Conservation (phyloP, 108 stramenopile species). For the Skeletonema marinoi region DNA sequence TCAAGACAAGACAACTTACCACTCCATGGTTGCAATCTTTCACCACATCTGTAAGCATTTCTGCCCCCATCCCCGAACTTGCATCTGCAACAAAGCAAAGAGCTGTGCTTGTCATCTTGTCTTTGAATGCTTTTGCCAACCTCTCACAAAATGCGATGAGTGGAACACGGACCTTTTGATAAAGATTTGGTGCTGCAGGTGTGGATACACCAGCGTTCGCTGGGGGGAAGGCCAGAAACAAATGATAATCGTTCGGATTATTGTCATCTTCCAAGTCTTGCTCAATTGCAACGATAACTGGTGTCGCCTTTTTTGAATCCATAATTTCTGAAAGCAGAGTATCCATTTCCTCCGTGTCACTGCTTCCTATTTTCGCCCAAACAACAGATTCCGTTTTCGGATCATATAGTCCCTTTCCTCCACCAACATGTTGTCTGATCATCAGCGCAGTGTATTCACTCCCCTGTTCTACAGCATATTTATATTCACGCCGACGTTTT, state of each 20-base stretch:
- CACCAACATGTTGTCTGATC: slow-evolving; percentile 43
- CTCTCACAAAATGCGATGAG: slow-evolving; percentile 59
- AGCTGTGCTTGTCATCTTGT: slow-evolving; percentile 52
- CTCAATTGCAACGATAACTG: slow-evolving; percentile 48
- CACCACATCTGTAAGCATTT: slow-evolving; percentile 28
- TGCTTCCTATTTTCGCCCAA: slow-evolving; percentile 7
- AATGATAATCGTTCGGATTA: slow-evolving; percentile 27
- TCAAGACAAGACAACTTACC: slow-evolving; percentile 25
- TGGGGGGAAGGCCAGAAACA: slow-evolving; percentile 42
- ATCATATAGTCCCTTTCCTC: slow-evolving; percentile 18
- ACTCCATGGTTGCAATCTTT: slow-evolving; percentile 36
- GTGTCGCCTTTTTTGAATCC: slow-evolving; percentile 20
- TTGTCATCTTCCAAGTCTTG: slow-evolving; percentile 32
- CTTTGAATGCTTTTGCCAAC: slow-evolving; percentile 63
- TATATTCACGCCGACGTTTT: slow-evolving; percentile 43
- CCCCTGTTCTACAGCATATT: slow-evolving; percentile 26
- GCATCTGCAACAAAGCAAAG: slow-evolving; percentile 88
- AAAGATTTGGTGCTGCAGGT: slow-evolving; percentile 7
- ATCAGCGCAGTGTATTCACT: slow-evolving; percentile 31
- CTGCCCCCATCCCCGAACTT: slow-evolving; percentile 41
- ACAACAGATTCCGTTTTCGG: slow-evolving; percentile 25
- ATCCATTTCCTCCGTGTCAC: slow-evolving; percentile 12
- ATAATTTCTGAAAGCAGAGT: slow-evolving; percentile 16
- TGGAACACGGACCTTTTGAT: slow-evolving; percentile 55
- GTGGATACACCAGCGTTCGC: neutral